phyloP scores from a whole-genome alignment of 2,329 filamentous ascomycete genomes.

The Trichoderma koningii region DNA sequence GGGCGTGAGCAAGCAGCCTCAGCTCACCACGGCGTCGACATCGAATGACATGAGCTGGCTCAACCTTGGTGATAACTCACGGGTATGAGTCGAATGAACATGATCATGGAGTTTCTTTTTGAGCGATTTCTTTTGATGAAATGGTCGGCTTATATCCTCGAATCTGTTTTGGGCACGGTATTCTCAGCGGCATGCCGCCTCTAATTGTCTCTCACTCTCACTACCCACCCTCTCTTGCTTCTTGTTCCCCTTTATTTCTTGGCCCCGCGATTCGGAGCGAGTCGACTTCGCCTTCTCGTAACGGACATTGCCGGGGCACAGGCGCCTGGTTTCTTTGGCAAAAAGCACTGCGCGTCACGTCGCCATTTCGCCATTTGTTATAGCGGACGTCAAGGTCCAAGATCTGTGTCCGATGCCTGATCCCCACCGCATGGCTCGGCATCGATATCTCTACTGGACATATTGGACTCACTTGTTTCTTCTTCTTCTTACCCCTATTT shows the following conservation, averaged over 20 bases:
- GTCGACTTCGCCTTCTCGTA: slow-evolving; percentile 1
- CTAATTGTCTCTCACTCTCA: slow-evolving; percentile 27
- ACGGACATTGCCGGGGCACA: background rate
- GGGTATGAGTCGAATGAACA: slow-evolving; percentile 31
- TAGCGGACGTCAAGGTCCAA: background rate
- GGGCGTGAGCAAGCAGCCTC: slow-evolving; percentile 52
- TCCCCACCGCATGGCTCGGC: slow-evolving; percentile 34
- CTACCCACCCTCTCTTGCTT: slow-evolving; percentile 1
- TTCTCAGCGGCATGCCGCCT: slow-evolving; percentile 22
- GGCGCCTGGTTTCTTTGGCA: slow-evolving; percentile 17
- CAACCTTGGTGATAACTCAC: slow-evolving; percentile 61
- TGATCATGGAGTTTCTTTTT: slow-evolving; percentile 28
- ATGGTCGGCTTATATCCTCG: slow-evolving; percentile 29
- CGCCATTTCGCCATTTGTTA: slow-evolving; percentile 20
- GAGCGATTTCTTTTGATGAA: slow-evolving; percentile 28
- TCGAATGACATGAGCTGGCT: slow-evolving; percentile 78
- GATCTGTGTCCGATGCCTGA: slow-evolving; percentile 21
- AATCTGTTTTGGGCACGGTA: slow-evolving; percentile 25
- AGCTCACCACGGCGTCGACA: slow-evolving; percentile 52
- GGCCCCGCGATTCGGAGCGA: slow-evolving; percentile 3
- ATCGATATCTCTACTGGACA: slow-evolving; percentile 38
- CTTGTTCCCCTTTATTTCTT: background rate
- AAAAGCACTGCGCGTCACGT: slow-evolving; percentile 20
- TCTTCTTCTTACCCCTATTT: slow-evolving; percentile 32
- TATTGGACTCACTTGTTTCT: slow-evolving; percentile 38